phyloP scores from a whole-genome alignment of 2,329 filamentous ascomycete genomes.

The Xylaria sp. region DNA sequence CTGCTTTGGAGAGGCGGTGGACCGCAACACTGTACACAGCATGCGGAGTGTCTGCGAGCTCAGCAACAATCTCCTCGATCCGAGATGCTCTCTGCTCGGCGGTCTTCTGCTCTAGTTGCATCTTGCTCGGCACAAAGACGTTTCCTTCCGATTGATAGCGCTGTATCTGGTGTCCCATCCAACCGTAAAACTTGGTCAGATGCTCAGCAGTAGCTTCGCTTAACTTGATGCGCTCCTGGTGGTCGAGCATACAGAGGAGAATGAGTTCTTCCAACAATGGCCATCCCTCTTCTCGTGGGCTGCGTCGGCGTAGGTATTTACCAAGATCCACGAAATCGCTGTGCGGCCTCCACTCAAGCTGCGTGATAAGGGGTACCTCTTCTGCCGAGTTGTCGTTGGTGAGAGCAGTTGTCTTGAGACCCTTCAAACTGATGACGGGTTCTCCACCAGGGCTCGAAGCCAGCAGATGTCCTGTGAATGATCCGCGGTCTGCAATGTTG shows the following conservation, averaged over 20 bases:
- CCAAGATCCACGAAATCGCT: not conserved
- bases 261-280: constrained; percentile 2
- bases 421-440: not conserved
- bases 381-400: not conserved
- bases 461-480: not conserved
- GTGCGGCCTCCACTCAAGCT: not conserved
- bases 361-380: not conserved
- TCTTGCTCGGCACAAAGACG: not conserved
- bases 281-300: not conserved
- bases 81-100: not conserved
- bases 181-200: not conserved
- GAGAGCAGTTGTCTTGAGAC: not conserved
- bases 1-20: not conserved
- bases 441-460: not conserved
- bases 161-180: not conserved
- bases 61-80: not conserved
- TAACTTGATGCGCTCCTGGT: not conserved
- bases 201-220: not conserved
- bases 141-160: not conserved
- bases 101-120: not conserved
- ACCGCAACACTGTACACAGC: not conserved
- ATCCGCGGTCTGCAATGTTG: not conserved
- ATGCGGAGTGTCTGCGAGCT: not conserved
- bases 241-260: not conserved
- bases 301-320: not conserved